Base-by-base conservation (phyloP, 768 basidiomycete genomes). In the Sistotremastrum niveocremeum region DNA sequence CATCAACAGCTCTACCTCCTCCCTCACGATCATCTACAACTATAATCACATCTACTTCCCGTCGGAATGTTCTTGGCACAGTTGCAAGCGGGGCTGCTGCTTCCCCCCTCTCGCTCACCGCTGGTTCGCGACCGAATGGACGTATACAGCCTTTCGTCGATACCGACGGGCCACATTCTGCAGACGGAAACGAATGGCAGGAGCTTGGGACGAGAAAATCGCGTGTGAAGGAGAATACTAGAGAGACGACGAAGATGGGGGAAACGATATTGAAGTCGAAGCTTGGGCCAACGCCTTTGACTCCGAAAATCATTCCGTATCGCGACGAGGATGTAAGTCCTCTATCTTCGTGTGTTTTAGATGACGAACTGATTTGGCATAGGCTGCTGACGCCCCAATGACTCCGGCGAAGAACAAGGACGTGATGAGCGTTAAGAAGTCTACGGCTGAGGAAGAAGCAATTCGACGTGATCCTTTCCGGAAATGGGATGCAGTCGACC, bases 201-300 rank as follows among this genome's bases (percentile, higher is more conserved):
- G 84, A 87, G 48, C 59, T 88, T 2, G 85, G 83, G 12, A 79
- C 84, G 49, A 81, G 84, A 54, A 83, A 81, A 58, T 71, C 77
- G 4, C 73, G 85, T 44, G 67, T 84, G 53, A 88, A 87, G 54
- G 84, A 88, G 64, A 88, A 88, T 53, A 64, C 78, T 1, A 76
- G 74, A 6, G 81, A 81, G 59, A 73, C 76, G 32, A 73, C 74
- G 58, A 83, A 81, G 65, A 69, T 81, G 43, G 71, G 60, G 2
- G 84, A 83, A 7, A 71, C 81, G 46, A 84, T 72, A 31, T 49
- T 87, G 37, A 76, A 73, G 49, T 20, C 20, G 1, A 20, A 20
- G 20, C 20, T 20, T 20, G 20, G 20, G 20, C 20, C 20, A 20
- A 20, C 20, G 20, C 20, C 20, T 20, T 20, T 20, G 20, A 20